Base-by-base conservation (phyloP, 345 rosid species). In the Eutrema yunnanense region DNA sequence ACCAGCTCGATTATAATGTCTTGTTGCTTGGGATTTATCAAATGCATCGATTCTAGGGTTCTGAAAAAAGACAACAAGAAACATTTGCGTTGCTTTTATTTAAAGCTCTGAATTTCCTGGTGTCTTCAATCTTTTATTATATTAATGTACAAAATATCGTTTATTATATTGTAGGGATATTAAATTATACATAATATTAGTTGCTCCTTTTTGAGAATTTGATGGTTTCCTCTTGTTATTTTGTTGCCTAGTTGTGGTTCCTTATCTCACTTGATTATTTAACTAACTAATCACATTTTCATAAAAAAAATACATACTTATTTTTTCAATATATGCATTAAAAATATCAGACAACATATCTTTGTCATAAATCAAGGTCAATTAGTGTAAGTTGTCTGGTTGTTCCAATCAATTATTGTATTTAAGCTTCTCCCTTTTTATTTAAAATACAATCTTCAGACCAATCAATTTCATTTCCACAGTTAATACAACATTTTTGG, bases 221-320 rank as follows among this genome's bases (percentile, higher is more conserved):
- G 85, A 82, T 72, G 84, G 76, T 86, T 90, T 86, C 93, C 65
- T 72, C 88, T 90, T 90, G 96, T 84, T 80, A 83, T 84, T 84
- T 86, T 86, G 84, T 83, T 82, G 33, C 73, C 79, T 77, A 80
- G 82, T 73, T 82, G 71, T 67, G 86, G 85, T 83, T 90, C 87
- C 65, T 65, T 73, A 48, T 80, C 79, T 80, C 69, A 71, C 73
- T 77, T 71, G 63, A 77, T 71, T 77, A 71, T 71, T 65, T 59
- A 71, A 71, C 29, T 41, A 56, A 36, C 33, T 71, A 65, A 76
- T 33, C 37, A 46, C 22, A 54, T 43, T 68, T 47, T 68, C 36
- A 53, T 53, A 19, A 19, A 19, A 47, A 46, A 53, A 12, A 34
- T 34, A 34, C 7, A 34, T 11, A 54, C 4, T 54, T 37, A 9